Base-by-base conservation (phyloP, 192 early-diverging fungal species). In the Umbelopsis ramanniana region DNA sequence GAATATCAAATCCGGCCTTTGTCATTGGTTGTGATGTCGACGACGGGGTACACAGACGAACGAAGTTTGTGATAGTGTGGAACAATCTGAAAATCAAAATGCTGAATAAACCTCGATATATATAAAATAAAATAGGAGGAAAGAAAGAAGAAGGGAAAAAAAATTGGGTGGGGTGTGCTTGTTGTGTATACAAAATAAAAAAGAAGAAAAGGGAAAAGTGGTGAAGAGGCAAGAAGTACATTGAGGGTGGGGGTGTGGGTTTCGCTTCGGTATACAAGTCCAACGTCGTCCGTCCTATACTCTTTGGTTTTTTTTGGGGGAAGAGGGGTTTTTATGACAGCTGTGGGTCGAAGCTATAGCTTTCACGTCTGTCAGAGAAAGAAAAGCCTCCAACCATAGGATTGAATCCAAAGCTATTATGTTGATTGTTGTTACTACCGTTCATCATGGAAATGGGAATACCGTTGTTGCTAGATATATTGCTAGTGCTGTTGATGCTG, bases 291-390 rank as follows among this genome's bases (percentile, higher is more conserved):
- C 40, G 11, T 43, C 40, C 40, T 43, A 43, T 43, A 43, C 40
- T 43, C 40, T 43, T 43, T 43, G 11, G 1, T 29, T 46, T 46
- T 17, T 35, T n/a, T n/a, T n/a, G n/a, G n/a, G n/a, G n/a, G n/a
- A n/a, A n/a, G n/a, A n/a, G n/a, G n/a, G n/a, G n/a, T n/a, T n/a
- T n/a, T 55, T 72, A 53, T 63, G 52, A 72, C 35, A 72, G 54
- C 22, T 72, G 71, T 6, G 71, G 71, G 55, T 72, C 71, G 26
- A 72, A 72, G 54, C 43, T 53, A 24, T 57, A 72, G 55, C 71
- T 72, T 46, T 72, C 71, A 29, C 71, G 52, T 54, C 71, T 37
- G 10, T 72, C 71, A 35, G 69, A 23, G 45, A 57, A 55, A 19
- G 71, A 72, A 46, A 57, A 72, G 9, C 52, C 38, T 57, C 71